Conservation (phyloP, 2,329 filamentous ascomycete genomes). For the Stagonosporopsis vannaccii region DNA sequence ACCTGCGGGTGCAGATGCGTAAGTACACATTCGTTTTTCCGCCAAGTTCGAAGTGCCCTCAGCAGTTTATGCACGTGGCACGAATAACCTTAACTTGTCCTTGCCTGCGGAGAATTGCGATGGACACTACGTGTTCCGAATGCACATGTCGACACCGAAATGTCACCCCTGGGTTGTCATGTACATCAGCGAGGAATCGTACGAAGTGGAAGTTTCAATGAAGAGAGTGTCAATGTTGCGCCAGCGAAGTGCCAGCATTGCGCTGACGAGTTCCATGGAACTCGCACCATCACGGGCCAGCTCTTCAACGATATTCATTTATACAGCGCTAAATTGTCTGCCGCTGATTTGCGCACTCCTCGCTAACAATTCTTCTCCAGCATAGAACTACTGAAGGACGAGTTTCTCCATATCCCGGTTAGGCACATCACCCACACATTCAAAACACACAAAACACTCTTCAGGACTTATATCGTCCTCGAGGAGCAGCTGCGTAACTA, state of each 20-base stretch:
- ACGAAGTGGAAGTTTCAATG: not conserved
- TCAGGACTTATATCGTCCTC: constrained; percentile 48
- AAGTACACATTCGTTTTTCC: constrained; percentile 25
- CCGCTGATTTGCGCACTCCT: not conserved
- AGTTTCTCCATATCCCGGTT: constrained; percentile 50
- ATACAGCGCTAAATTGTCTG: not conserved
- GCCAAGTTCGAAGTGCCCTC: not conserved
- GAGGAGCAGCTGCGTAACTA: constrained; percentile 39
- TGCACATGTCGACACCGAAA: not conserved
- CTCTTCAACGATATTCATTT: not conserved
- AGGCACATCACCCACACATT: constrained; percentile 46
- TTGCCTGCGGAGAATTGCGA: not conserved
- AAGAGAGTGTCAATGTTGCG: not conserved
- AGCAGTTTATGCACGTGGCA: not conserved
- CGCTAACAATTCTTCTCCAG: constrained; percentile 29
- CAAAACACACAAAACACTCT: constrained; percentile 45
- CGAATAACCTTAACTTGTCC: not conserved
- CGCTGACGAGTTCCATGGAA: not conserved
- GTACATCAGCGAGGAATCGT: not conserved
- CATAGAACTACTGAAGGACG: constrained; percentile 50
- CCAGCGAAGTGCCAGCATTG: constrained; percentile 4
- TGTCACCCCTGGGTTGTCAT: not conserved
- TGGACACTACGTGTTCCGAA: not conserved
- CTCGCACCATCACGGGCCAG: not conserved
- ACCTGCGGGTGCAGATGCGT: constrained; percentile 32